Conservation (phyloP, 73 alveolate species). For the Tetrahymena elliotti region DNA sequence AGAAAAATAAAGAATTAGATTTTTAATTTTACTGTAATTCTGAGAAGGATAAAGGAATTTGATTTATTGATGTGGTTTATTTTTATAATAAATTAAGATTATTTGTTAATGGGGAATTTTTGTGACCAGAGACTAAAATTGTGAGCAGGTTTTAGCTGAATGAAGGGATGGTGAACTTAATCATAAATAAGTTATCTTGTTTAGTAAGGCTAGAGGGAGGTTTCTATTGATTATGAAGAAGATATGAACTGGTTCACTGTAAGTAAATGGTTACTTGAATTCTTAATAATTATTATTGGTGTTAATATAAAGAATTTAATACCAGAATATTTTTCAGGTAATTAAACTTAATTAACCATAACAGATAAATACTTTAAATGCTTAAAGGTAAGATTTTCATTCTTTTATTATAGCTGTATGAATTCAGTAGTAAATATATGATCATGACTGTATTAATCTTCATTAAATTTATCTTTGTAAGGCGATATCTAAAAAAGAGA, state of each 20-base stretch:
- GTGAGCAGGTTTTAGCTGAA: not conserved
- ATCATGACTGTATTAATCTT: not conserved
- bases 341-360: not conserved
- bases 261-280: not conserved
- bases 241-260: not conserved
- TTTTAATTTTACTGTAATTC: not conserved
- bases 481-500: not conserved
- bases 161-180: not conserved
- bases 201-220: not conserved
- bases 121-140: not conserved
- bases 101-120: not conserved
- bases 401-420: not conserved
- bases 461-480: not conserved
- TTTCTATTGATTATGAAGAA: not conserved
- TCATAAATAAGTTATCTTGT: not conserved
- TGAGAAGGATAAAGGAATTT: not conserved
- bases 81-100: not conserved
- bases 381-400: not conserved
- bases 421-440: not conserved
- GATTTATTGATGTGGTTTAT: not conserved
- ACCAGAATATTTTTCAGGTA: not conserved
- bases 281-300: not conserved
- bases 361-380: not conserved
- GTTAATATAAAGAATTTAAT: not conserved
- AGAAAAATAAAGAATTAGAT: not conserved